Base-by-base conservation (phyloP, 2,329 filamentous ascomycete species). In the Fusarium illudens region DNA sequence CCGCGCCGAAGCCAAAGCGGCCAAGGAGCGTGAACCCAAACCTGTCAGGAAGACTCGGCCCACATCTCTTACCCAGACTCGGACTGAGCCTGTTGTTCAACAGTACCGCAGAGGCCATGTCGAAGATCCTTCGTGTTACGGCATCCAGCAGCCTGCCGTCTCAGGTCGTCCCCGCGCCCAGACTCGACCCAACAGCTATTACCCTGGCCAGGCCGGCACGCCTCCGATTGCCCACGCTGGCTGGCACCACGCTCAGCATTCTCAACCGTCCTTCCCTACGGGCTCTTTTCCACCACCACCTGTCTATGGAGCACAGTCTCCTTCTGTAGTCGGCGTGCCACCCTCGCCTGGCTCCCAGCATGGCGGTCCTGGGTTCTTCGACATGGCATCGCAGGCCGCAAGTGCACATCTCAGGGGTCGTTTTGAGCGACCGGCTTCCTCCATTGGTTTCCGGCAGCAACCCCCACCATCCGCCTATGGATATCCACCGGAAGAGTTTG, bases 401-500 rank as follows among this genome's bases (percentile, higher is more conserved):
- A 75, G 73, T 34, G 61, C 65, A 19, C 76, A 76, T 44, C 65
- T 80, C 49, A 75, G 73, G 50, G 72, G 72, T 30, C 77, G 79
- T 3, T 80, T 81, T 51, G 77, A 78, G 27, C 74, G 79, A 49
- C 78, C 79, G 8, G 75, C 78, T 9, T 81, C 80, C 10, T 78
- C 78, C 44, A 82, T 83, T 75, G 82, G 79, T 12, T 82, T 76
- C 58, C 78, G 69, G 20, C 72, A 73, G 60, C 53, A 71, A 32
- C 60, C 67, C 27, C 75, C 67, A 53, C 73, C 68, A 42, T 68
- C 71, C 12, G 57, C 73, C 3, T 60, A 68, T 37, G 78, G 78
- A 0, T 83, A 81, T 55, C 75, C 69, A 3, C 75, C 77, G 3
- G 78, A 81, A 11, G 80, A 82, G 4, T 83, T 81, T 49, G 81